phyloP scores from a whole-genome alignment of 306 rosid species.

The Castanea crenata region DNA sequence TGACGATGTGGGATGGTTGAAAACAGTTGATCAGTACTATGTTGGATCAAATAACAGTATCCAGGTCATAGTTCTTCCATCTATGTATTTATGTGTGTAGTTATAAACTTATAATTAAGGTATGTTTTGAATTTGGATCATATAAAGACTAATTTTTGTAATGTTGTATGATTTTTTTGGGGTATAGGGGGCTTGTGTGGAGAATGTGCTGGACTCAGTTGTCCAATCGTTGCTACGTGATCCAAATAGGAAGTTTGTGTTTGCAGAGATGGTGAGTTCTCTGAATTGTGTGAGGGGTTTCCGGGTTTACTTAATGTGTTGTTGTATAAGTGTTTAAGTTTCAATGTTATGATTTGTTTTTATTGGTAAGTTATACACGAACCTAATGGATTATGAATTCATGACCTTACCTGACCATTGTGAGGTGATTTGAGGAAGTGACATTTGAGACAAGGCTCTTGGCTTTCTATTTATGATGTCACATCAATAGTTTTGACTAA shows the following conservation, averaged over 20 bases:
- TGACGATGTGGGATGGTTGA: slow-evolving; percentile 94
- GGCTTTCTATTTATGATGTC: neutral
- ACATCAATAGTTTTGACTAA: neutral
- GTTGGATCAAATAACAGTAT: slow-evolving; percentile 78
- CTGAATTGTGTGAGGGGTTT: neutral
- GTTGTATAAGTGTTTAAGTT: neutral
- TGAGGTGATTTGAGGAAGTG: no score
- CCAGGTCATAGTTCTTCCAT: slow-evolving; percentile 42
- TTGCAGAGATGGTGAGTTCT: slow-evolving; percentile 70
- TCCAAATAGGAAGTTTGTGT: slow-evolving; percentile 79
- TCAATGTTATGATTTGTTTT: no score
- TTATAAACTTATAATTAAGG: neutral
- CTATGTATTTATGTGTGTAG: neutral
- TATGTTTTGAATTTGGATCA: neutral
- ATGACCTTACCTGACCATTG: no score
- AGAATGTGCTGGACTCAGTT: slow-evolving; percentile 79
- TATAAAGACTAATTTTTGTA: neutral
- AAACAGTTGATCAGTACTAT: slow-evolving; percentile 83
- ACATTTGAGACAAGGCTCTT: no score
- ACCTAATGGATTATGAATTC: no score
- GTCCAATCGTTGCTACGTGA: slow-evolving; percentile 67
- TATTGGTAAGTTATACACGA: no score
- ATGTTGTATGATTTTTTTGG: neutral
- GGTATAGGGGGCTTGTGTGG: slow-evolving; percentile 70
- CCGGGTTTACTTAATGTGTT: neutral